A percentile compares a stretch with the other conserved stretches of the same genome.
Evolutionary conservation across 257 asterid species (phyloP).

Genomic region (Solanum neorickii): DNA sequence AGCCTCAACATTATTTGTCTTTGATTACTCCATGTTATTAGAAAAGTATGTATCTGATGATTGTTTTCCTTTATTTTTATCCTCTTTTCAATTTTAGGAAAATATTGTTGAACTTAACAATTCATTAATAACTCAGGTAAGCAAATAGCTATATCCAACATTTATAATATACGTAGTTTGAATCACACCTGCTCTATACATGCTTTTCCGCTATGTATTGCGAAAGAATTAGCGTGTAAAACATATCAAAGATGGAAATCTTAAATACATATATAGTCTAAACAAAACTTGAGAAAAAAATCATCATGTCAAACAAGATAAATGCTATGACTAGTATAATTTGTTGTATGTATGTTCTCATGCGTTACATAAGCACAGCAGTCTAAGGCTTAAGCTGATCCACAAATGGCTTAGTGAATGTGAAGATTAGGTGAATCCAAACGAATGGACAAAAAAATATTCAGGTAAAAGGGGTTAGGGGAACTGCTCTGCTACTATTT

Average conservation of each 20-base stretch:
- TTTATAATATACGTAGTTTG: too few relatives aligned
- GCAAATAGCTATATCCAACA: too few relatives aligned
- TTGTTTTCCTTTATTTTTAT: too few relatives aligned
- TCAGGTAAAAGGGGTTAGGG: not conserved
- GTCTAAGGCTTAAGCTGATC: not conserved
- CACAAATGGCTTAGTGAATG: not conserved
- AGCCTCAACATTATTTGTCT: not conserved
- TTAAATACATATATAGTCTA: not conserved
- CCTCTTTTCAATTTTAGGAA: too few relatives aligned
- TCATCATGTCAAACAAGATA: not conserved
- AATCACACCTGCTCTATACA: too few relatives aligned
- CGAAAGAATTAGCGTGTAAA: not conserved
- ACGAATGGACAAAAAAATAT: not conserved
- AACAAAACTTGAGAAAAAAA: not conserved
- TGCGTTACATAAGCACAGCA: not conserved
- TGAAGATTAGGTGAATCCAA: not conserved
- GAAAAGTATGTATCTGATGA: not conserved
- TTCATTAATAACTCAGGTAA: too few relatives aligned
- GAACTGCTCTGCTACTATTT: constrained; percentile 5
- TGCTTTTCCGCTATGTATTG: too few relatives aligned
- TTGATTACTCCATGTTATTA: not conserved
- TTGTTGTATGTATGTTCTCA: not conserved
- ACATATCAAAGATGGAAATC: not conserved
- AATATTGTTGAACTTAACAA: too few relatives aligned
- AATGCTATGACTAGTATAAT: not conserved